phyloP scores from a whole-genome alignment of 2,329 filamentous ascomycete genomes.

The Emergomyces orientalis region DNA sequence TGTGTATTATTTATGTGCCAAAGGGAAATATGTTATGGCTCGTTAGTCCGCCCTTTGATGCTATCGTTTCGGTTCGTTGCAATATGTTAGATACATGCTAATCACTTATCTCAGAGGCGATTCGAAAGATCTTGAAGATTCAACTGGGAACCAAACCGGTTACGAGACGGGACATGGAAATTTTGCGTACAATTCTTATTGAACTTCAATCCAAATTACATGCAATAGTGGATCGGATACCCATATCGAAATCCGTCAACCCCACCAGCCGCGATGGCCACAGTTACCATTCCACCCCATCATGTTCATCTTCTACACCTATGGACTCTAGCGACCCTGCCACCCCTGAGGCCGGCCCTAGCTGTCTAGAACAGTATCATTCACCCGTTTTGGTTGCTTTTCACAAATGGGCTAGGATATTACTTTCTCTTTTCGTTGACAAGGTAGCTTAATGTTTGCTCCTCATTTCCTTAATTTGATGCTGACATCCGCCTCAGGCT shows the following conservation, averaged over 20 bases:
- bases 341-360: slow-evolving; percentile 29
- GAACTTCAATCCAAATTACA: slow-evolving; percentile 36
- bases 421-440: slow-evolving; percentile 38
- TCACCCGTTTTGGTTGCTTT: slow-evolving; percentile 35
- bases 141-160: slow-evolving; percentile 38
- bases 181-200: slow-evolving; percentile 33
- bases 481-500: slow-evolving; percentile 23
- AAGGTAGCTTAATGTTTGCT: slow-evolving; percentile 25
- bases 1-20: slow-evolving; percentile 36
- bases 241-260: slow-evolving; percentile 15
- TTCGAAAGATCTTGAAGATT: slow-evolving; percentile 36
- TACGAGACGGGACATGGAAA: slow-evolving; percentile 37
- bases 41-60: slow-evolving; percentile 25
- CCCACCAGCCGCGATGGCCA: not conserved
- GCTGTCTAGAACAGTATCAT: slow-evolving; percentile 37
- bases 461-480: not conserved
- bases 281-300: slow-evolving; percentile 22
- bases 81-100: not conserved
- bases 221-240: slow-evolving; percentile 37
- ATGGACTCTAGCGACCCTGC: slow-evolving; percentile 13
- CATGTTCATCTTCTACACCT: slow-evolving; percentile 13
- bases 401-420: slow-evolving; percentile 40
- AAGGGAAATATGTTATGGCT: slow-evolving; percentile 39
- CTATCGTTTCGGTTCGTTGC: not conserved
- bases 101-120: slow-evolving; percentile 25